Evolutionary conservation across 2,329 filamentous ascomycete genomes (phyloP), one percentile per base, ranked within the genome.

Genomic region (Chrysosporium queenslandicum): DNA sequence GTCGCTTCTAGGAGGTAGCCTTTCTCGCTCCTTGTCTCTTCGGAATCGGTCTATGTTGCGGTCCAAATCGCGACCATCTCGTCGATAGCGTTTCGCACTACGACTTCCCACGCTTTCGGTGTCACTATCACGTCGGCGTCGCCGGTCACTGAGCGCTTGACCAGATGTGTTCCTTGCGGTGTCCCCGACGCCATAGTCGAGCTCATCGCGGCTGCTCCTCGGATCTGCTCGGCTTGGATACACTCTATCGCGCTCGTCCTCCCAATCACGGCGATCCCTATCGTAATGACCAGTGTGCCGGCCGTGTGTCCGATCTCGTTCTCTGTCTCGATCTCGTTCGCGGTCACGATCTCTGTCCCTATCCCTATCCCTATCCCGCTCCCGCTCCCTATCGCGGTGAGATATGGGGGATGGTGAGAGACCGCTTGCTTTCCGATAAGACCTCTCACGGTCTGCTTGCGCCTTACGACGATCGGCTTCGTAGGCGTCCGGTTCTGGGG

Each of bases 401-500:
- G 64, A 56, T 58, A 74, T 45, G 11, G 68, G 68, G 8, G 72
- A 69, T 14, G 77, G 77, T 60, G 78, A 74, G 58, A 79, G 64
- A 61, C 79, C 73, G 58, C 84, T 86, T 71, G 81, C 81, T 71
- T 92, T 94, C 67, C 87, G 83, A 71, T 95, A 94, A 61, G 94
- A 90, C 59, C 90, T 85, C 71, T 97, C 94, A 45, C 94, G 85
- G 65, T 95, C 90, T 53, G 90, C 89, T 64, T 92, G 90, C 40
- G 91, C 91, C 68, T 91, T 92, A 63, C 89, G 85, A 59, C 92
- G 83, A 66, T 98, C 92, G 55, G 90, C 92, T 70, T 97, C 92
- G 68, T 98, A 98, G 18, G 87, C 81, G 71, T 98, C 90, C 54
- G 81, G 80, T 68, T 97, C 92, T n/a, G 89, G 90, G 61, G 85